Base-by-base conservation (phyloP, 495 filamentous ascomycete genomes). In the Neurospora hispaniola region DNA sequence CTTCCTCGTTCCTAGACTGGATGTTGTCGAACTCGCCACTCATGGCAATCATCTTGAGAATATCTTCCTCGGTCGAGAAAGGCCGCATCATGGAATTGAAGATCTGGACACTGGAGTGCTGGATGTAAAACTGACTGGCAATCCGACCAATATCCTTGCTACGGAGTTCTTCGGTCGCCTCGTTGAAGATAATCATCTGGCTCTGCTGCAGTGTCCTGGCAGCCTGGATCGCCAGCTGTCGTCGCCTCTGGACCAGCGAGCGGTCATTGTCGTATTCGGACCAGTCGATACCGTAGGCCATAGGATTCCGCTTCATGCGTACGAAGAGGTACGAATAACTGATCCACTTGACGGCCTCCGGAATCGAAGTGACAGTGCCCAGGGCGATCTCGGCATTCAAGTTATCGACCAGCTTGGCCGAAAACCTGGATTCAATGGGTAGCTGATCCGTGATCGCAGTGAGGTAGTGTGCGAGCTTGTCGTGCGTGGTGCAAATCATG, bases 171-270 rank as follows among this genome's bases (percentile, higher is more conserved):
- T 97, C 93, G 0, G 96, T 98, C 16, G 82, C 85, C 73, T 98
- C 96, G 77, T 98, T 96, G 85, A 95, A 98, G 54, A 98, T 96
- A 75, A 99, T 94, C 96, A 99, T 99, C 79, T 98, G 96, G 76
- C 91, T 96, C 76, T 94, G 87, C 75, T 96, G 93, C 42, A 99
- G 84, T 3, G 91, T 90, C 27, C 89, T 85, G 3, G 96, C 96
- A 42, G 96, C 96, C 74, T 95, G 89, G 70, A 97, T 92, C 71
- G 96, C 90, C 71, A 98, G 83, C 59, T 96, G 88, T 20, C 93
- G 86, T 74, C 96, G 87, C 77, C 94, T 87, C 77, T 93, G 89
- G 5, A 97, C 90, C 69, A 99, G 85, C 71, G 88, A 87, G 18
- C 93, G 94, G 78, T 99, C 96, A 76, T 97, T 91, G 27, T 88